A percentile compares a stretch with the other conserved stretches of the same genome.
Evolutionary conservation across 345 rosid genomes (phyloP).

Genomic region (Salix suchowensis): DNA sequence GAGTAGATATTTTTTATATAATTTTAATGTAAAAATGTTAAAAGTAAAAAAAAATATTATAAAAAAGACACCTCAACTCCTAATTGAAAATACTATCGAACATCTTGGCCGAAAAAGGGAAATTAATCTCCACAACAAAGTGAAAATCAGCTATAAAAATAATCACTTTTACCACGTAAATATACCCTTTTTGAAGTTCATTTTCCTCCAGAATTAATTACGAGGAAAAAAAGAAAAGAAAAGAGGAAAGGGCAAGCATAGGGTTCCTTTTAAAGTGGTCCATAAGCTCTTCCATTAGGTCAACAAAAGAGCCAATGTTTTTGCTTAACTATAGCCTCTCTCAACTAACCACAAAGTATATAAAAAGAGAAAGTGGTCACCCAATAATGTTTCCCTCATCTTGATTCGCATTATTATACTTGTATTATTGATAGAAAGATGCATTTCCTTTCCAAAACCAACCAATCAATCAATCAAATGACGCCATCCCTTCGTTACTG

Average conservation of each 20-base stretch:
- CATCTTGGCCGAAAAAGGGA: background rate
- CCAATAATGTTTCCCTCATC: slow-evolving; percentile 6
- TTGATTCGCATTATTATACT: background rate
- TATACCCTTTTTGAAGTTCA: too few relatives aligned
- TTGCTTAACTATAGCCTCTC: background rate
- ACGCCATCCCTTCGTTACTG: background rate
- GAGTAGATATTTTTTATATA: too few relatives aligned
- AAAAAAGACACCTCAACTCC: background rate
- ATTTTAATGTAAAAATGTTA: too few relatives aligned
- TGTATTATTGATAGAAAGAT: background rate
- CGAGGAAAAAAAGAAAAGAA: too few relatives aligned
- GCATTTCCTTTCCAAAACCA: background rate
- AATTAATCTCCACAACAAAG: too few relatives aligned
- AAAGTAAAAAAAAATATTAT: too few relatives aligned
- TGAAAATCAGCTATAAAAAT: too few relatives aligned
- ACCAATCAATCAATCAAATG: slow-evolving; percentile 10
- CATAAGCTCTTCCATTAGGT: slow-evolving; percentile 6
- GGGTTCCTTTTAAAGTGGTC: slow-evolving; percentile 2
- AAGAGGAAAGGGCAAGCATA: background rate
- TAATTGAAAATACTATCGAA: too few relatives aligned
- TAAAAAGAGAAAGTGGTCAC: background rate
- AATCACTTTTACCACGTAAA: too few relatives aligned
- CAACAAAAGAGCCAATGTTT: slow-evolving; percentile 20
- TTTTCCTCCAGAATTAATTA: background rate
- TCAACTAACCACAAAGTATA: background rate